These are phyloP conservation scores for Penicillium mononematosum DNA, from an alignment of 495 filamentous ascomycete species.

Conservation along the genomic window DNA sequence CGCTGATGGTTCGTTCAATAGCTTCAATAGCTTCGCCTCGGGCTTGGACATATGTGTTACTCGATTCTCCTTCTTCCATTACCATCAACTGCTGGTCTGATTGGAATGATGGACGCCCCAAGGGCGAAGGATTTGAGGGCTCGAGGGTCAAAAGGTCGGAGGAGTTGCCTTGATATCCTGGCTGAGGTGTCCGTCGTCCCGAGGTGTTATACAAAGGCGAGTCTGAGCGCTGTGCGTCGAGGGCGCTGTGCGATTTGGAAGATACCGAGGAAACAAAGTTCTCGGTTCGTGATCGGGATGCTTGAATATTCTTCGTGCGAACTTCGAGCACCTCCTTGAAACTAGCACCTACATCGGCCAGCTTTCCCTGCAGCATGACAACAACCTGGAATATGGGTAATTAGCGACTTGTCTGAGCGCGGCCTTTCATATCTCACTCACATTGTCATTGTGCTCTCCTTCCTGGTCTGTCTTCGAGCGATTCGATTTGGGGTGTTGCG, in stretches of 20 bases:
- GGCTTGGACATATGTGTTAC: constrained; percentile 88
- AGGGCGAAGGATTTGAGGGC: constrained; percentile 59
- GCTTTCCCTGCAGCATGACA: constrained; percentile 85
- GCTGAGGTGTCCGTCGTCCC: constrained; percentile 60
- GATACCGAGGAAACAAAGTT: constrained; percentile 92
- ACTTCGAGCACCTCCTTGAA: constrained; percentile 98
- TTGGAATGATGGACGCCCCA: constrained; percentile 51
- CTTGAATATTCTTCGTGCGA: constrained; percentile 97
- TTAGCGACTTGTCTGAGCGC: constrained; percentile 22
- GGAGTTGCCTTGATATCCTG: constrained; percentile 49
- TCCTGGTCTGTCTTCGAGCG: constrained; percentile 68
- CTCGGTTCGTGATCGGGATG: constrained; percentile 85
- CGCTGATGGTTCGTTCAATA: constrained; percentile 91
- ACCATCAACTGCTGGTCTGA: constrained; percentile 87
- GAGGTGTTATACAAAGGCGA: constrained; percentile 89
- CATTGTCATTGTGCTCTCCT: constrained; percentile 96
- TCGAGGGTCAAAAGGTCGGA: constrained; percentile 84
- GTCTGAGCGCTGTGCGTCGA: constrained; percentile 56
- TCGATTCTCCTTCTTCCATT: constrained; percentile 88
- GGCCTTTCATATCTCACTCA: constrained; percentile 23
- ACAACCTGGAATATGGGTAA: constrained; percentile 57
- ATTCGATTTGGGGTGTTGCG: constrained; percentile 66
- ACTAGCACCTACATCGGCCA: constrained; percentile 88
- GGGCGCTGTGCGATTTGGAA: constrained; percentile 68
- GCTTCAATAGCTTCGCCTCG: constrained; percentile 94